Evolutionary conservation across 495 filamentous ascomycete genomes (phyloP).

Genomic region (Daldinia caldariorum): DNA sequence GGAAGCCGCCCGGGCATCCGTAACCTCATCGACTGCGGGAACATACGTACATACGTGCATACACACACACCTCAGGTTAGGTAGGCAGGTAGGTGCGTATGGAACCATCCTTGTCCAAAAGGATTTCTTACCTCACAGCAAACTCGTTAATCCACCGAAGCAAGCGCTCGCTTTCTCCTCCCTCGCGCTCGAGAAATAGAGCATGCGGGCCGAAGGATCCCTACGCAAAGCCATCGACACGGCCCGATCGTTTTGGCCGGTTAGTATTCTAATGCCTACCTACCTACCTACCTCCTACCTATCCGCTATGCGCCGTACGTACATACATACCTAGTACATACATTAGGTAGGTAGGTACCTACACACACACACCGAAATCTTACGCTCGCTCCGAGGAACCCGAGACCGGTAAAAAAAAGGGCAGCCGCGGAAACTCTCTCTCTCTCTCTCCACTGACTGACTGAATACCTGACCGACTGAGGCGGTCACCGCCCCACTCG

Average conservation of each 20-base stretch:
- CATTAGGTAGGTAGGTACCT: too few species aligned
- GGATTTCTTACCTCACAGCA: background rate
- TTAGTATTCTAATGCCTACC: too few species aligned
- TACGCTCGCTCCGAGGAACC: background rate
- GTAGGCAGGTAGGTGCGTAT: too few species aligned
- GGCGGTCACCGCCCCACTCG: background rate
- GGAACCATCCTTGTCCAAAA: background rate
- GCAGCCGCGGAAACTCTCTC: too few species aligned
- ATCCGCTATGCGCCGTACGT: background rate
- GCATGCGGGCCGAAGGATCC: background rate
- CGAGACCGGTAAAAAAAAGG: background rate
- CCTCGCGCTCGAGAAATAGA: background rate
- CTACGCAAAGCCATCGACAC: background rate
- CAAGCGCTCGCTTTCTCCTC: background rate
- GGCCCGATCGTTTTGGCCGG: conserved; percentile 2
- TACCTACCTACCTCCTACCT: too few species aligned
- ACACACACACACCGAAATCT: background rate
- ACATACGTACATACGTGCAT: background rate
- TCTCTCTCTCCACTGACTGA: too few species aligned
- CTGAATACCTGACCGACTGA: too few species aligned
- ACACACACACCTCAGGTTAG: background rate
- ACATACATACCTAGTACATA: too few species aligned
- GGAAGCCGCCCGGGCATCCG: background rate
- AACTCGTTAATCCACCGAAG: background rate
- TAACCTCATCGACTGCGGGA: background rate